Conservation (phyloP, 2,329 filamentous ascomycete genomes). For the Colletotrichum sublineola region DNA sequence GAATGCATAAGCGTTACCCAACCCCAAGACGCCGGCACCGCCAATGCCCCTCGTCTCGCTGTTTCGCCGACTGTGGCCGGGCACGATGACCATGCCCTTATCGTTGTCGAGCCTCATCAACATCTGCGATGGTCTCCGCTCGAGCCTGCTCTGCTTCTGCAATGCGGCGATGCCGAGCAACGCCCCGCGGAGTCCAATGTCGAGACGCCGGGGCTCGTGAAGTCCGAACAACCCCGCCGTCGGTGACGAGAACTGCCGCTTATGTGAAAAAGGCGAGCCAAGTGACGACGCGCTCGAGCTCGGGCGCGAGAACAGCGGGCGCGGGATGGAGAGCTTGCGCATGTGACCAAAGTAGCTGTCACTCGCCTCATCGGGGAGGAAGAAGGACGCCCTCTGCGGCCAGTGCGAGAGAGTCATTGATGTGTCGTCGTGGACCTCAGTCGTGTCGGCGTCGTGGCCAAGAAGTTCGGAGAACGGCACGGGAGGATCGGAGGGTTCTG, state of each 20-base stretch:
- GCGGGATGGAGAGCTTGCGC: slow-evolving; percentile 31
- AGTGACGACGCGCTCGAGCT: slow-evolving; percentile 16
- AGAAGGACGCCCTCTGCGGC: slow-evolving; percentile 32
- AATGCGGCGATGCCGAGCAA: slow-evolving; percentile 32
- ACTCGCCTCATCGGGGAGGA: slow-evolving; percentile 26
- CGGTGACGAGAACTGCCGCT: slow-evolving; percentile 43
- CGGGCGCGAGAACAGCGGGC: slow-evolving; percentile 30
- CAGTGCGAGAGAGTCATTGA: slow-evolving; percentile 29
- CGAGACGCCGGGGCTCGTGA: slow-evolving; percentile 36
- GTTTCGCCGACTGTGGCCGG: slow-evolving; percentile 24
- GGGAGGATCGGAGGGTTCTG: slow-evolving; percentile 31
- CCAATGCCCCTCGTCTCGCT: slow-evolving; percentile 35
- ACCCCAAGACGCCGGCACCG: slow-evolving; percentile 22
- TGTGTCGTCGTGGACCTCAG: slow-evolving; percentile 20
- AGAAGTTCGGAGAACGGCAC: slow-evolving; percentile 26
- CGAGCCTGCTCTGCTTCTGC: slow-evolving; percentile 8
- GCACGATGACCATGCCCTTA: slow-evolving; percentile 29
- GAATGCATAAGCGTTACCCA: slow-evolving; percentile 32
- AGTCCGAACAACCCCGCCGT: slow-evolving; percentile 45
- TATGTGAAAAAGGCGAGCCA: slow-evolving; percentile 21
- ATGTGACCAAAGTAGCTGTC: slow-evolving; percentile 20
- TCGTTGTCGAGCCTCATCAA: slow-evolving; percentile 33
- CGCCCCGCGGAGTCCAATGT: slow-evolving; percentile 35
- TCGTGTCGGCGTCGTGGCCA: neutral
- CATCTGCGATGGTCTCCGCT: slow-evolving; percentile 30